Percentiles rank a stretch among this genome's conserved stretches.
These are phyloP conservation scores for Chrysophaeum taylorii DNA, from an alignment of 352 stramenopile species.

Conservation along the genomic window DNA sequence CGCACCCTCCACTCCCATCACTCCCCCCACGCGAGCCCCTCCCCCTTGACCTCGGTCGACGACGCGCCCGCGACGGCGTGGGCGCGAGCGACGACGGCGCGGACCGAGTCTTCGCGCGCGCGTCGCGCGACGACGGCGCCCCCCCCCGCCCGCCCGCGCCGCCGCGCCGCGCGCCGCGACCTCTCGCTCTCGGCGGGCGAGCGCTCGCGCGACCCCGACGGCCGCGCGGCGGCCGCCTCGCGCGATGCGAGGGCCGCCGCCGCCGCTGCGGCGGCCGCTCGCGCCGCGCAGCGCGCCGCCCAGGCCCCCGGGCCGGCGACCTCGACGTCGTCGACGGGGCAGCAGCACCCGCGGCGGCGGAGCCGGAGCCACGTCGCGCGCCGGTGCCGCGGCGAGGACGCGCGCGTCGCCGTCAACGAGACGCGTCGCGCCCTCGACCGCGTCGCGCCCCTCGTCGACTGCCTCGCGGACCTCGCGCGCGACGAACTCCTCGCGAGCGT, in stretches of 20 bases:
- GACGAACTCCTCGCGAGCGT: neutral
- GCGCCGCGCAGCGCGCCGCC: neutral
- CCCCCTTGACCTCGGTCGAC: slow-evolving; percentile 1
- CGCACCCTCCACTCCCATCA: slow-evolving; percentile 55
- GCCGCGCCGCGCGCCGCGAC: slow-evolving; percentile 3
- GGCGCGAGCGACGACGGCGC: neutral
- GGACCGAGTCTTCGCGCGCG: neutral
- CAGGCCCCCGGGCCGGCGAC: too few relatives aligned
- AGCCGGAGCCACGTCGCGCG: neutral
- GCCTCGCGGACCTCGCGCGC: slow-evolving; percentile 7
- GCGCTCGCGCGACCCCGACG: neutral
- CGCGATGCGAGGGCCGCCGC: neutral
- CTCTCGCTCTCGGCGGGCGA: neutral
- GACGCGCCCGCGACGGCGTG: slow-evolving; percentile 24
- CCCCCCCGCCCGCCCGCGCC: slow-evolving; percentile 20
- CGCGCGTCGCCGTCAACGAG: slow-evolving; percentile 34
- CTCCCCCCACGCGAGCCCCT: slow-evolving; percentile 26
- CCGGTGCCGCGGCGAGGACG: slow-evolving; percentile 22
- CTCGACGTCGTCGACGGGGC: neutral
- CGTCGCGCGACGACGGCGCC: neutral
- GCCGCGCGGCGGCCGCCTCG: slow-evolving; percentile 17
- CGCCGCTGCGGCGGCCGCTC: neutral
- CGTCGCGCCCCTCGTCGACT: slow-evolving; percentile 25
- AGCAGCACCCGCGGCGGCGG: neutral
- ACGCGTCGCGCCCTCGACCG: slow-evolving; percentile 21